Percentiles rank a stretch among this genome's conserved stretches.
These are phyloP conservation scores for Cercospora berteroae DNA, from an alignment of 2,329 filamentous ascomycete species.

Conservation along the genomic window DNA sequence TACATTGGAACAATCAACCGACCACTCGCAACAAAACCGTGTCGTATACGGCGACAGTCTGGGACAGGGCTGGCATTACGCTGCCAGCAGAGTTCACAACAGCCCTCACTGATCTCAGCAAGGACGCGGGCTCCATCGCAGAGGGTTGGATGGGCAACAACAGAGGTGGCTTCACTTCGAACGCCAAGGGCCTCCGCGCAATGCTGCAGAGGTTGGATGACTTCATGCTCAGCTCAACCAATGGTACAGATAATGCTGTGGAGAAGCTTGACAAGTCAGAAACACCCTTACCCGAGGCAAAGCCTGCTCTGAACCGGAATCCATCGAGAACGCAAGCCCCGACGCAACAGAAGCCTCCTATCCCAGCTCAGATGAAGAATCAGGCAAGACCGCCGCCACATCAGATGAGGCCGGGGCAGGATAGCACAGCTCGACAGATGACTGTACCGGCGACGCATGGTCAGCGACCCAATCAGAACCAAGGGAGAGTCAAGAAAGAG, in stretches of 20 bases:
- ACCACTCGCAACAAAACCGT: slow-evolving; percentile 30
- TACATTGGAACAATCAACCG: slow-evolving; percentile 19
- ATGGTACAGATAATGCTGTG: background rate
- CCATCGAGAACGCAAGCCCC: background rate
- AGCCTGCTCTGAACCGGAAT: slow-evolving; percentile 7
- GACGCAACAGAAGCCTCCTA: slow-evolving; percentile 12
- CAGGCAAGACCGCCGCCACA: background rate
- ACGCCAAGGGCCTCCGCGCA: slow-evolving; percentile 12
- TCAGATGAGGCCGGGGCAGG: background rate
- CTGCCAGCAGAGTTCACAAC: background rate
- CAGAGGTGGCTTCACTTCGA: slow-evolving; percentile 9
- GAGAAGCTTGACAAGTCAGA: slow-evolving; percentile 13
- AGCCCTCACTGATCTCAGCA: slow-evolving; percentile 12
- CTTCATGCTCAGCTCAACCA: slow-evolving; percentile 36
- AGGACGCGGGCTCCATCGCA: background rate
- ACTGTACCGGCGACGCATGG: background rate
- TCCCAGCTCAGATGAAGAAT: slow-evolving; percentile 3
- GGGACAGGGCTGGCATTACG: background rate
- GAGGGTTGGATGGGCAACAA: slow-evolving; percentile 10
- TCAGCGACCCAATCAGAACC: slow-evolving; percentile 6
- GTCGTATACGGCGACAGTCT: slow-evolving; percentile 2
- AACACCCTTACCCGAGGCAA: background rate
- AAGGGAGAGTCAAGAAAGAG: slow-evolving; percentile 25
- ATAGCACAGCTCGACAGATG: slow-evolving; percentile 5
- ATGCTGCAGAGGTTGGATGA: slow-evolving; percentile 42